Percentiles rank a stretch among this genome's conserved stretches.
Conservation (phyloP, 805 yeast genomes). For the Ogataea pini region DNA sequence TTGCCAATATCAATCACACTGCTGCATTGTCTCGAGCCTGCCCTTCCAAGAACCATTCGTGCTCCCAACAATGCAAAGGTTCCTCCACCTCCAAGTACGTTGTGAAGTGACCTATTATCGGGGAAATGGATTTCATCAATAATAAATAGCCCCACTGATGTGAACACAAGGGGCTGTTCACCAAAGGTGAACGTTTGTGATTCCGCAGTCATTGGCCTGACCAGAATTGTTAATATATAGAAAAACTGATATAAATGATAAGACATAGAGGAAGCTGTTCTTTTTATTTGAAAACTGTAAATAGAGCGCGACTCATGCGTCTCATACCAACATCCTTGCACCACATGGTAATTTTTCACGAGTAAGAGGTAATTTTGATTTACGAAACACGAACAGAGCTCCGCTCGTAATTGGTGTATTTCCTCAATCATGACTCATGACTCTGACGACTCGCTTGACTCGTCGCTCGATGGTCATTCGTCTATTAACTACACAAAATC, state of each 20-base stretch:
- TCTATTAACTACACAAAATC: background rate
- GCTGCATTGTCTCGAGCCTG: slow-evolving; percentile 42
- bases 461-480: background rate
- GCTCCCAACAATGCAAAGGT: slow-evolving; percentile 79
- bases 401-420: too few species aligned
- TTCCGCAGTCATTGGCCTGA: background rate
- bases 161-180: slow-evolving; percentile 38
- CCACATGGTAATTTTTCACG: too few species aligned
- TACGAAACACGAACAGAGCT: too few species aligned
- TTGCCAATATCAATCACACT: slow-evolving; percentile 79
- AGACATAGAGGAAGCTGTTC: too few species aligned
- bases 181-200: background rate
- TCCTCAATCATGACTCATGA: background rate
- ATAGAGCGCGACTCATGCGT: too few species aligned
- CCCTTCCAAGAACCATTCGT: slow-evolving; percentile 49
- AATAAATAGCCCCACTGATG: slow-evolving; percentile 86
- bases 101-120: slow-evolving; percentile 35
- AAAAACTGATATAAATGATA: too few species aligned
- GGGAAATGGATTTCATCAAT: slow-evolving; percentile 79
- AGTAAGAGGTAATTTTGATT: too few species aligned
- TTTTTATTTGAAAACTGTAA: too few species aligned
- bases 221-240: background rate
- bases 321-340: too few species aligned
- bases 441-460: background rate
- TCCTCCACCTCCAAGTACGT: slow-evolving; percentile 90